Conservation (phyloP, 176 grass and related monocot species). For the Pontederia paniculata region DNA sequence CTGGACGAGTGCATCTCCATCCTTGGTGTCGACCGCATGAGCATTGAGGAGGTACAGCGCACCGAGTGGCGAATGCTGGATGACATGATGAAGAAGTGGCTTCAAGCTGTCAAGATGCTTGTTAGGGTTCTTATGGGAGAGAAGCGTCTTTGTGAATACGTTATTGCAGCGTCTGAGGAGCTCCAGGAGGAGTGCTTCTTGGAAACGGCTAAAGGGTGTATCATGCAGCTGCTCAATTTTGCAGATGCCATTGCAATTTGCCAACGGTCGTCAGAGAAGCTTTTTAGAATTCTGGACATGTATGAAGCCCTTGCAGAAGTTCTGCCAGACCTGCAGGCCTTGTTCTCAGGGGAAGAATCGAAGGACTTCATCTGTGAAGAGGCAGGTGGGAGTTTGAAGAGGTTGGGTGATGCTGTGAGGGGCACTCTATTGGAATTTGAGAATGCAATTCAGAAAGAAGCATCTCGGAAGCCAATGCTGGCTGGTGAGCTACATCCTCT, state of each 20-base stretch:
- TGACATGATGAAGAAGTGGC: slow-evolving; percentile 97
- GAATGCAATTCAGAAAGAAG: slow-evolving; percentile 66
- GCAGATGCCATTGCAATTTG: slow-evolving; percentile 77
- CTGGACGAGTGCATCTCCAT: slow-evolving; percentile 71
- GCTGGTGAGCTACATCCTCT: slow-evolving; percentile 88
- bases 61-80: slow-evolving; percentile 68
- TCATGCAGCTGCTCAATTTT: slow-evolving; percentile 90
- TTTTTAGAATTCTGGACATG: slow-evolving; percentile 86
- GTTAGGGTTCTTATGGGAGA: slow-evolving; percentile 58
- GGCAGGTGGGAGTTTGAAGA: slow-evolving; percentile 52
- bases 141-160: slow-evolving; percentile 51
- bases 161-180: slow-evolving; percentile 46
- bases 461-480: slow-evolving; percentile 61
- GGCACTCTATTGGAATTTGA: slow-evolving; percentile 77
- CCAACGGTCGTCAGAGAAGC: slow-evolving; percentile 64
- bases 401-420: slow-evolving; percentile 74
- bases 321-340: slow-evolving; percentile 56
- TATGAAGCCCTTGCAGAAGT: slow-evolving; percentile 79
- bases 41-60: slow-evolving; percentile 91
- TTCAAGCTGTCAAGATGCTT: slow-evolving; percentile 66
- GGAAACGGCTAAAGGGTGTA: slow-evolving; percentile 64
- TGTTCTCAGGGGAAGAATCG: slow-evolving; percentile 47
- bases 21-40: slow-evolving; percentile 66
- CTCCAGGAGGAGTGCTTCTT: slow-evolving; percentile 70
- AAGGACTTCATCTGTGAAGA: slow-evolving; percentile 58